Base-by-base conservation (phyloP, 345 rosid genomes). In the Turnera subulata region DNA sequence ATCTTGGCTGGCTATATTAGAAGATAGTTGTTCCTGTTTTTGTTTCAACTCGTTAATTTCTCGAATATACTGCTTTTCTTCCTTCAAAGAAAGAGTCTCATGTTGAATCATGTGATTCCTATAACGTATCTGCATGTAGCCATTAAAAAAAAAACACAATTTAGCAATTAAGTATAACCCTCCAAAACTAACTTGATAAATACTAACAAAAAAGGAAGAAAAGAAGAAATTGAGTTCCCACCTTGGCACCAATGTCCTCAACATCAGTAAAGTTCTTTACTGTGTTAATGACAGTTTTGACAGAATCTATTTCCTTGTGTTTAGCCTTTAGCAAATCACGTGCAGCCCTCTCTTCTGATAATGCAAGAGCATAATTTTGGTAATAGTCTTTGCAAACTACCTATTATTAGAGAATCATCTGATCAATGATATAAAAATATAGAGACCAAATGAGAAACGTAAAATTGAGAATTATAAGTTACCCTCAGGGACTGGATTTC, bases 51-150 rank as follows among this genome's bases (percentile, higher is more conserved):
- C 82, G 62, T 85, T 81, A 47, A 91, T 84, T 32, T 85, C 94
- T 53, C 82, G 85, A 64, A 91, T 73, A 20, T 65, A 67, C 46
- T 76, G 78, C 68, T 85, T 91, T 73, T 91, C 96, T 76, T 88
- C 94, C 72, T 66, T 88, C 57, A 91, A 59, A 50, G 81, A 64
- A 40, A 91, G 50, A 46, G 89, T 88, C 73, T 80, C 88, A 59
- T 88, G 96, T 37, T 84, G 78, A 53, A 91, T 85, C 74, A 29
- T 79, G 68, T 79, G 85, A 63, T 82, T 84, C 88, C 77, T 78
- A 62, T 62, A 71, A 37, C 68, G 79, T 71, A 88, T 80, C 97
- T 91, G 82, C 46, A 48, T 68, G 73, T 19, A 55, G 23, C 1
- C 16, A 26, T 5, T 17, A 42, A 19, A 6, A 9, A 3, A 42